phyloP scores from a whole-genome alignment of 106 monocot species.

The Posidonia australis region DNA sequence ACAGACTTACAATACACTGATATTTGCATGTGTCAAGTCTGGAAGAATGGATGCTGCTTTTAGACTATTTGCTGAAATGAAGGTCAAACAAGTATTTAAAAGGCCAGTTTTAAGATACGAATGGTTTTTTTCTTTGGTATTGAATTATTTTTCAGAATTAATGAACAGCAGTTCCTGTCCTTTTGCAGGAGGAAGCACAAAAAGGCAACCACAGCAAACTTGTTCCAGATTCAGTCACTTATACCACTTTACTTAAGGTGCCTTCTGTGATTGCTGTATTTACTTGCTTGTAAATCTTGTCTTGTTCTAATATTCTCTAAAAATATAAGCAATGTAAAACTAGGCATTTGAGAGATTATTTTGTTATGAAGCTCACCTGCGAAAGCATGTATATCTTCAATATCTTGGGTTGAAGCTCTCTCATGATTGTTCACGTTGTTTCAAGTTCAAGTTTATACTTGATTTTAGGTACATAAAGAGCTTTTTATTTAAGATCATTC shows the following conservation, averaged over 20 bases:
- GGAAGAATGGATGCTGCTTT: slow-evolving; percentile 50
- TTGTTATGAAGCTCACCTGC: too few relatives aligned
- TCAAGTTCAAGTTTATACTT: too few relatives aligned
- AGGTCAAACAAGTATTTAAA: slow-evolving; percentile 61
- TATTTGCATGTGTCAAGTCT: slow-evolving; percentile 61
- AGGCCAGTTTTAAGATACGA: slow-evolving; percentile 42
- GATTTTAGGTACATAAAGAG: too few relatives aligned
- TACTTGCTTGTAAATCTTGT: slow-evolving; percentile 3
- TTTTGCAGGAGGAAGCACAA: slow-evolving; percentile 63
- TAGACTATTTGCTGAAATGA: slow-evolving; percentile 74
- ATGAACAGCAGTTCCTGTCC: background rate
- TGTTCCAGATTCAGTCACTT: slow-evolving; percentile 68
- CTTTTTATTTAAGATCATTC: too few relatives aligned
- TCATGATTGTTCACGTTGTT: too few relatives aligned
- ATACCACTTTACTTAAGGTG: slow-evolving; percentile 78
- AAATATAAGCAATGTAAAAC: too few relatives aligned
- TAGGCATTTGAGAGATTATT: too few relatives aligned
- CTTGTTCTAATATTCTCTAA: background rate
- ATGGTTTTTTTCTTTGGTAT: background rate
- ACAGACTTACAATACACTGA: slow-evolving; percentile 66
- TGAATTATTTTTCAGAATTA: background rate
- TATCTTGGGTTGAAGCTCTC: too few relatives aligned
- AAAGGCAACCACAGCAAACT: slow-evolving; percentile 27
- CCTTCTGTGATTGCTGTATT: slow-evolving; percentile 4
- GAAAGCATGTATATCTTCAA: too few relatives aligned